Percentiles rank a stretch among this genome's conserved stretches.
phyloP scores from a whole-genome alignment of 1,139 yeast genomes.

The Debaryomyces coudertii region DNA sequence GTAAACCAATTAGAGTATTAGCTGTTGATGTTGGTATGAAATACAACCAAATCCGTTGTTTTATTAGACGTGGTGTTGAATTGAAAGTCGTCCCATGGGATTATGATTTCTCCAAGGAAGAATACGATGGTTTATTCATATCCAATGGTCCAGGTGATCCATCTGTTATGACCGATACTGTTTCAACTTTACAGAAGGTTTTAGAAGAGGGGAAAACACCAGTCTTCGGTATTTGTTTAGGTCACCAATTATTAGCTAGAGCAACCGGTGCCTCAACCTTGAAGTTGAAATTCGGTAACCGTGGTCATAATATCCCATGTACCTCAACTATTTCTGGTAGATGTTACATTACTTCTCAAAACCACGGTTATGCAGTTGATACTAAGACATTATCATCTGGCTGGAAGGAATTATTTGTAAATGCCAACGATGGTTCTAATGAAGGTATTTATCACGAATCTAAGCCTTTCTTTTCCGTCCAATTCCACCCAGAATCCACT shows the following conservation, averaged over 20 bases:
- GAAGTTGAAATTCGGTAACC: constrained; percentile 97
- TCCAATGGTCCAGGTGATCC: constrained; percentile 99
- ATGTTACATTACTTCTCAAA: constrained; percentile 98
- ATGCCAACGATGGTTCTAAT: constrained; percentile 96
- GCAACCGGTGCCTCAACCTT: constrained; percentile 93
- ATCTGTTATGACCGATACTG: constrained; percentile 71
- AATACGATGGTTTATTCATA: constrained; percentile 91
- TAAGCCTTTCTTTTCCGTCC: constrained; percentile 96
- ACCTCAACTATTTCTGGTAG: constrained; percentile 91
- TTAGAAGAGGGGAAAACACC: constrained; percentile 70
- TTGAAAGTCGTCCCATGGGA: constrained; percentile 96
- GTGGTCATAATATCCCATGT: constrained; percentile 99
- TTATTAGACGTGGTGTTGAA: constrained; percentile 94
- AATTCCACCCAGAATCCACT: constrained; percentile 98
- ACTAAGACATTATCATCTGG: constrained; percentile 68
- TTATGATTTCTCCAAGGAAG: constrained; percentile 75
- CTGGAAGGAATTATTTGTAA: constrained; percentile 94
- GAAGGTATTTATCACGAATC: constrained; percentile 95
- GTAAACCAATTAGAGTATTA: constrained; percentile 76
- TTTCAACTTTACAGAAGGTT: constrained; percentile 58
- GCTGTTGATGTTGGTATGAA: constrained; percentile 99
- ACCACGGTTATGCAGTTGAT: constrained; percentile 98
- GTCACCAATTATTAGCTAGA: constrained; percentile 96
- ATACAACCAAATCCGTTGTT: constrained; percentile 96
- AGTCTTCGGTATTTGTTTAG: constrained; percentile 96